Conservation (phyloP, 2,329 filamentous ascomycete genomes). For the Aspergillus clavatus region DNA sequence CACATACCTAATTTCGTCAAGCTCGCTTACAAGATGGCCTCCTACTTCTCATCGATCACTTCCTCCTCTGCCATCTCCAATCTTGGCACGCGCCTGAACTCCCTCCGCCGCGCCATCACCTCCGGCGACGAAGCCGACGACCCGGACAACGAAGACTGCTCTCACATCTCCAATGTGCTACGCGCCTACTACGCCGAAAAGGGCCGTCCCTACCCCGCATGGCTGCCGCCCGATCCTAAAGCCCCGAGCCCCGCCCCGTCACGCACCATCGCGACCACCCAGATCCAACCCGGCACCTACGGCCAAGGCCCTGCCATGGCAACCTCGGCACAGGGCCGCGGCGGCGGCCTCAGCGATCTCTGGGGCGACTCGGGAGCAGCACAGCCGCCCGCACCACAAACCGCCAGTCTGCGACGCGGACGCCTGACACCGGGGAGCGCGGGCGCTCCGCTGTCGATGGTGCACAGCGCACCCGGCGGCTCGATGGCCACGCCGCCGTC, state of each 20-base stretch:
- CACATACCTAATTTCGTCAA: not conserved
- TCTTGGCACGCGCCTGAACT: slow-evolving; percentile 54
- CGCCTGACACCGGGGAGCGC: slow-evolving; percentile 19
- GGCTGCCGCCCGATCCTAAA: slow-evolving; percentile 90
- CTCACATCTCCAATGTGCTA: slow-evolving; percentile 88
- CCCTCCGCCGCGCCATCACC: slow-evolving; percentile 47
- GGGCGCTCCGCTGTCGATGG: slow-evolving; percentile 19
- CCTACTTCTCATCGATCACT: slow-evolving; percentile 70
- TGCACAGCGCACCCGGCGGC: slow-evolving; percentile 21
- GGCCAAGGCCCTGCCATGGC: slow-evolving; percentile 26
- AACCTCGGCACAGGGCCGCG: slow-evolving; percentile 28
- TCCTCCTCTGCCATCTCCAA: slow-evolving; percentile 45
- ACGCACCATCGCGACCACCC: slow-evolving; percentile 49
- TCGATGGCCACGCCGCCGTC: slow-evolving; percentile 21
- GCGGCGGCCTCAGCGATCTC: slow-evolving; percentile 52
- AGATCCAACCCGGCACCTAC: slow-evolving; percentile 44
- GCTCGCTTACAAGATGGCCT: slow-evolving; percentile 55
- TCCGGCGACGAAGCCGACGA: slow-evolving; percentile 41
- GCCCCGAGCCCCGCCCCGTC: slow-evolving; percentile 50
- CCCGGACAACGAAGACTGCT: slow-evolving; percentile 67
- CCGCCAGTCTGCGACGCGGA: slow-evolving; percentile 37
- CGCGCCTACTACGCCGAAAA: slow-evolving; percentile 91
- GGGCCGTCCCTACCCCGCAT: slow-evolving; percentile 70
- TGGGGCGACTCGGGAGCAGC: slow-evolving; percentile 47
- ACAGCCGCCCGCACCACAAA: slow-evolving; percentile 30